Percentiles rank a stretch among this genome's conserved stretches.
phyloP scores from a whole-genome alignment of 228 moss, liverwort and hornwort species.

The Sphagnum magellanicum region DNA sequence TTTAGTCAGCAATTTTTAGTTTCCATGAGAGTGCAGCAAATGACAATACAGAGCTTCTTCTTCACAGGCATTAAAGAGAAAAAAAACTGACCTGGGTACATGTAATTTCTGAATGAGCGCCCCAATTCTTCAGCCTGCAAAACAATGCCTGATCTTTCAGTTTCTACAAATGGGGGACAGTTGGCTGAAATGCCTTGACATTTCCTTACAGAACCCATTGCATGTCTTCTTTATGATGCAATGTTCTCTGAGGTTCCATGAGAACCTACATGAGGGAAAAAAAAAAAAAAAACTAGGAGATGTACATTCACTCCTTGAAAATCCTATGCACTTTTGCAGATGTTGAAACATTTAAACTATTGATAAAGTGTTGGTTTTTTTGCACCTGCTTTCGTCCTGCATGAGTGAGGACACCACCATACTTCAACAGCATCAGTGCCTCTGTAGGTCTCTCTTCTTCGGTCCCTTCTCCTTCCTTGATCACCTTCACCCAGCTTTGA shows the following conservation, averaged over 20 bases:
- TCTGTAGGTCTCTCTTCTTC: conserved; percentile 87
- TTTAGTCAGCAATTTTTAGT: no score
- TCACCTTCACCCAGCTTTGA: conserved; percentile 82
- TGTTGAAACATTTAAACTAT: no score
- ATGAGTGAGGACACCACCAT: conserved; percentile 98
- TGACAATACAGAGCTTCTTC: neutral
- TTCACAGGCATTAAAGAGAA: neutral
- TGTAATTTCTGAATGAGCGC: conserved; percentile 75
- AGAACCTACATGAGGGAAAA: no score
- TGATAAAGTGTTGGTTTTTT: no score
- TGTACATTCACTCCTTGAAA: no score
- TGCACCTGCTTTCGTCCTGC: conserved; percentile 93
- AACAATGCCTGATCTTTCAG: neutral
- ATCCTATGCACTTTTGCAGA: no score
- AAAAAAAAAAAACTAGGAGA: no score
- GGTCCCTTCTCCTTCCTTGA: conserved; percentile 74
- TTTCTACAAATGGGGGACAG: neutral
- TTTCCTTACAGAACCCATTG: no score
- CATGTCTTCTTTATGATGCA: no score
- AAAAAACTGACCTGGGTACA: conserved; percentile 75
- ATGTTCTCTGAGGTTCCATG: no score
- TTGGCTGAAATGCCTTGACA: no score
- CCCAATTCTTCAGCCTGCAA: conserved; percentile 92
- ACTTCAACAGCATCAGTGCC: conserved; percentile 96
- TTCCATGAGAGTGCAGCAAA: no score